phyloP scores from a whole-genome alignment of 1,284 basidiomycete species.

The Cutaneotrichosporon cavernicola region DNA sequence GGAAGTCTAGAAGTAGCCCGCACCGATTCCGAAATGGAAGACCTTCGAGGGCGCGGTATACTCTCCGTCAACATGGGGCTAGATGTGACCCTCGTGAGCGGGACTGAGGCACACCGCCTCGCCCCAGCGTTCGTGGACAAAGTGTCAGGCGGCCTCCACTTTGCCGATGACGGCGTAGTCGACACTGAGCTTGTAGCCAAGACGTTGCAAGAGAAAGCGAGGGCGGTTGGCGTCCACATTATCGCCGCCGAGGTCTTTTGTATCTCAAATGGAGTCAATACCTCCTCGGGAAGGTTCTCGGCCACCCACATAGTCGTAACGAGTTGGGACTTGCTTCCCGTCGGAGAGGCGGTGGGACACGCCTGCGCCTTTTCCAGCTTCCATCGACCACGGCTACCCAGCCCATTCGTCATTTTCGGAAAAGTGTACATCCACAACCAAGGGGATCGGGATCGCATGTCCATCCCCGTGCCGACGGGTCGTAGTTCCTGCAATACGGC shows the following conservation, averaged over 20 bases:
- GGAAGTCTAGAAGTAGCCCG: conserved; percentile 30
- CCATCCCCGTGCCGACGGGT: conserved; percentile 21
- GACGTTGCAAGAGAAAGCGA: conserved; percentile 21
- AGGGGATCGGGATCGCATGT: too few relatives aligned
- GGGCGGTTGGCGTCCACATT: conserved; percentile 18
- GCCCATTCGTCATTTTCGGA: too few relatives aligned
- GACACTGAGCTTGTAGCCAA: conserved; percentile 22
- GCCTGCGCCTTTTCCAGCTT: too few relatives aligned
- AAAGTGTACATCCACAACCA: conserved; percentile 29
- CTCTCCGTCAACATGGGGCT: neutral
- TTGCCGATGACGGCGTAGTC: conserved; percentile 29
- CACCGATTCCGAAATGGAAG: neutral
- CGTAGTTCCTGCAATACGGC: conserved; percentile 24
- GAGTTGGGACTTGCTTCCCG: conserved; percentile 30
- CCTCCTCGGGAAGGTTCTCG: neutral
- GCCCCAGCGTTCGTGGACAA: conserved; percentile 25
- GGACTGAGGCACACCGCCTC: neutral
- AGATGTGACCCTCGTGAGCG: neutral
- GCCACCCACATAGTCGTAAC: conserved; percentile 25
- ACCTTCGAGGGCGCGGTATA: neutral
- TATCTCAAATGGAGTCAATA: too few relatives aligned
- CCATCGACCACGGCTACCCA: too few relatives aligned
- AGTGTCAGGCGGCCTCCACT: conserved; percentile 14
- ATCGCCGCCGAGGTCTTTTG: neutral
- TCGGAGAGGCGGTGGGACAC: conserved; percentile 4